Evolutionary conservation across 148 eudicot species (phyloP).

Genomic region (Linanthus parryae): DNA sequence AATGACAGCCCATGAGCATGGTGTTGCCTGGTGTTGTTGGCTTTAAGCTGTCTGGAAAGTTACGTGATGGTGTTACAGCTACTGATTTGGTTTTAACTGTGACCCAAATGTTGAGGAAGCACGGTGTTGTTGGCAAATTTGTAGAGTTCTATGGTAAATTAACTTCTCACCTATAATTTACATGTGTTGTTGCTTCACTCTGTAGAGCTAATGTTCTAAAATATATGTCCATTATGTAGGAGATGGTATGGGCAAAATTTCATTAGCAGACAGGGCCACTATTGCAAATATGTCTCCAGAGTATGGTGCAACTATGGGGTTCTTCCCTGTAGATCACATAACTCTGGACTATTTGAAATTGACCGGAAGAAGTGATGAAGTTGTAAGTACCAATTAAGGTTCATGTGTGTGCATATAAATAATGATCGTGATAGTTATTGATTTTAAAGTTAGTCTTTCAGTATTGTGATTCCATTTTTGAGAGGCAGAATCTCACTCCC

Average conservation of each 20-base stretch:
- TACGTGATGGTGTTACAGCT: conserved; percentile 86
- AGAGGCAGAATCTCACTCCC: neutral
- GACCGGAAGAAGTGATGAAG: conserved; percentile 61
- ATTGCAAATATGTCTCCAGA: conserved; percentile 65
- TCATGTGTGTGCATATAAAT: neutral
- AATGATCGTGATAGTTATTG: neutral
- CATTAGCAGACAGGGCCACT: conserved; percentile 69
- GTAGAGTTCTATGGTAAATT: conserved; percentile 86
- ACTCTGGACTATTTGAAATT: conserved; percentile 54
- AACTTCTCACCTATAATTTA: neutral
- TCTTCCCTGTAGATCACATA: conserved; percentile 64
- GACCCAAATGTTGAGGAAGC: conserved; percentile 95
- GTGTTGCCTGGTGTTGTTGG: conserved; percentile 97
- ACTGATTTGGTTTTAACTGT: conserved; percentile 97
- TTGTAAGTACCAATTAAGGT: conserved; percentile 30
- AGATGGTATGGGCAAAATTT: conserved; percentile 47
- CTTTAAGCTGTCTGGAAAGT: conserved; percentile 74
- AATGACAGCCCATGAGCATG: conserved; percentile 92
- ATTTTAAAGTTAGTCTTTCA: too few relatives aligned
- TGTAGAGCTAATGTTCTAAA: neutral
- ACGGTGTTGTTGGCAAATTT: conserved; percentile 98
- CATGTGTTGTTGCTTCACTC: neutral
- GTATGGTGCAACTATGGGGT: conserved; percentile 71
- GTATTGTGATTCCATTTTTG: too few relatives aligned
- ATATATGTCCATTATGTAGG: conserved; percentile 24